Evolutionary conservation across 768 basidiomycete genomes (phyloP), one percentile per base, ranked within the genome.

Genomic region (Phaeotremella skinneri): DNA sequence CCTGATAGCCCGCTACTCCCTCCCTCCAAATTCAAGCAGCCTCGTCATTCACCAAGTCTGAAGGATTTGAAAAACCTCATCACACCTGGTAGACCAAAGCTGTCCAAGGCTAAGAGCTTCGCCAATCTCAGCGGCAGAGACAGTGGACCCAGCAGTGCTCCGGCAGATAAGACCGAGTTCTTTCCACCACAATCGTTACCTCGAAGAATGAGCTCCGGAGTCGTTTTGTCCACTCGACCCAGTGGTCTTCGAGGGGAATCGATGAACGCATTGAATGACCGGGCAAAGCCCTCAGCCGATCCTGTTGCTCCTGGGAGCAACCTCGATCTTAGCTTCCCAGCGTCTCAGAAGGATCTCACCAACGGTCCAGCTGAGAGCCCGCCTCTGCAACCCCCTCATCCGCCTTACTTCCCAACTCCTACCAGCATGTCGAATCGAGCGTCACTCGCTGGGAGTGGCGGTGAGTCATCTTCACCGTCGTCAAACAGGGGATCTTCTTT

Each of bases 351-450:
- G 23, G 30, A 32, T 32, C 49, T 27, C 9, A 41, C 49, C 5
- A 20, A 29, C 4, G 53, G 32, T 5, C 67, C 63, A 23, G 59
- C 64, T n/a, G 71, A 68, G 29, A 68, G 66, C 31, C 71, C 71
- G 11, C 71, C 71, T 26, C 61, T 73, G 3, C 49, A 68, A 23
- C 71, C 71, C 0, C 71, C 71, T 14, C 62, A 68, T 32, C 71
- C 71, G 25, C 67, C 71, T 7, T 72, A 67, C 55, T 73, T 70
- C 52, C 62, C 65, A 23, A 37, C 51, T 3, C 32, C 59, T 13
- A 43, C 32, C 7, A 45, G 43, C 43, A 45, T 45, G 14, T 56
- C 55, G 3, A 51, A 25, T n/a, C 42, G 30, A 47, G 34, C 26
- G 34, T 41, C 56, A 6, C 32, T 25, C 9, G 13, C 30, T 11